Conservation (phyloP, 2,329 filamentous ascomycete species). For the Cordyceps sp. region DNA sequence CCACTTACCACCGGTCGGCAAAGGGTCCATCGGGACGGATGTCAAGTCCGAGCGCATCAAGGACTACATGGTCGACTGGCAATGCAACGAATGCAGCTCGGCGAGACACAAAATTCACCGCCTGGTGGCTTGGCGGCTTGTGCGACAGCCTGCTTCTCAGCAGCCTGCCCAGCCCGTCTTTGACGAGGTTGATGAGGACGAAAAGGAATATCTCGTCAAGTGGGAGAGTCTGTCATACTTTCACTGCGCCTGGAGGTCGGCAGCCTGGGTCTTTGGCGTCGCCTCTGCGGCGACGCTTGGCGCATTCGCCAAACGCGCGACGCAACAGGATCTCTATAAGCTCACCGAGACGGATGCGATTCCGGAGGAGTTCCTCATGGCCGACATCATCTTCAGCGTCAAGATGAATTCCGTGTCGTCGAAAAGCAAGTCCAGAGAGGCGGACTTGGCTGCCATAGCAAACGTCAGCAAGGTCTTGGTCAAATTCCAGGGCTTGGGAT, state of each 20-base stretch:
- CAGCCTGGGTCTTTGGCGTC: slow-evolving; percentile 72
- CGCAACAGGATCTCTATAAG: slow-evolving; percentile 39
- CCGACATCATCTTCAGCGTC: slow-evolving; percentile 81
- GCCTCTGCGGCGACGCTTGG: slow-evolving; percentile 46
- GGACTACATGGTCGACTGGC: slow-evolving; percentile 62
- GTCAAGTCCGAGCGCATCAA: slow-evolving; percentile 36
- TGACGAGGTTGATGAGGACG: slow-evolving; percentile 38
- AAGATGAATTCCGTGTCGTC: slow-evolving; percentile 33
- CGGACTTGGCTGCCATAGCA: slow-evolving; percentile 54
- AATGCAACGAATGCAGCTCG: slow-evolving; percentile 61
- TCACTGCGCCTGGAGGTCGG: slow-evolving; percentile 73
- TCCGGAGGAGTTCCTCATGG: slow-evolving; percentile 67
- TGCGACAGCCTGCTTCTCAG: slow-evolving; percentile 20
- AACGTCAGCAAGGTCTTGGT: slow-evolving; percentile 61
- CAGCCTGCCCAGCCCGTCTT: slow-evolving; percentile 4
- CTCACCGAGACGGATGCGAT: slow-evolving; percentile 64
- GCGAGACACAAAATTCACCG: slow-evolving; percentile 50
- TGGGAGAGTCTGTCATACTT: slow-evolving; percentile 72
- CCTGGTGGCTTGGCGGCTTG: slow-evolving; percentile 80
- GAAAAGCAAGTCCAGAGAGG: slow-evolving; percentile 40
- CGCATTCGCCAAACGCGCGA: slow-evolving; percentile 58
- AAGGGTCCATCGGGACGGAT: slow-evolving; percentile 16
- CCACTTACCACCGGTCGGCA: slow-evolving; percentile 46
- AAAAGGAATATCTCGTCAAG: slow-evolving; percentile 87
- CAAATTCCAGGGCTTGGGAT: slow-evolving; percentile 84